Evolutionary conservation across 768 basidiomycete species (phyloP).

Genomic region (Myochromella boudieri): DNA sequence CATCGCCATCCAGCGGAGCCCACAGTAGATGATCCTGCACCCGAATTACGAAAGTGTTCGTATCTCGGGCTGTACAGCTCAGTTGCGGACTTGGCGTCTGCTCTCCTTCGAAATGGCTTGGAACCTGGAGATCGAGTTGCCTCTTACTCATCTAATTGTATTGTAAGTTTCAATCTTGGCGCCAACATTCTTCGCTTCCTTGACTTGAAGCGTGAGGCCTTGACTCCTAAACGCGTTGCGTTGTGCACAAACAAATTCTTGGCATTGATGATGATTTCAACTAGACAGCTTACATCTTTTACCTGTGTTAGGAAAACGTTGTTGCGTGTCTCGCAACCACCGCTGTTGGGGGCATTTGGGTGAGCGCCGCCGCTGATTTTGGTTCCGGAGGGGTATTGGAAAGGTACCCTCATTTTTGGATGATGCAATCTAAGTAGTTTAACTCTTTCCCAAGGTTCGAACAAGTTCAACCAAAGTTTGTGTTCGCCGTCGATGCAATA

Average conservation of each 20-base stretch:
- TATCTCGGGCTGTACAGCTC: conserved; percentile 59
- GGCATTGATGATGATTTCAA: background rate
- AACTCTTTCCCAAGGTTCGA: conserved; percentile 50
- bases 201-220: no score
- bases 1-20: conserved; percentile 54
- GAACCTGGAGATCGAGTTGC: conserved; percentile 71
- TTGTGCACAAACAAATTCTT: conserved; percentile 11
- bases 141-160: conserved; percentile 77
- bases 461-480: conserved; percentile 72
- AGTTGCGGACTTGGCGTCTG: conserved; percentile 58
- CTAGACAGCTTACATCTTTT: background rate
- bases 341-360: conserved; percentile 81
- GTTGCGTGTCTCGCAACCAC: conserved; percentile 66
- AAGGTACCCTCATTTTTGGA: conserved; percentile 38
- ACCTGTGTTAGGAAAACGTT: conserved; percentile 56
- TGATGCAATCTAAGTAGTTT: conserved; percentile 7
- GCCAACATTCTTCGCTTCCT: no score
- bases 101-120: conserved; percentile 50
- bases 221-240: no score
- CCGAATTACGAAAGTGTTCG: conserved; percentile 43
- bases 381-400: conserved; percentile 77
- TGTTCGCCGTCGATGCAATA: conserved; percentile 74
- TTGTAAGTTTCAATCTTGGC: conserved; percentile 44
- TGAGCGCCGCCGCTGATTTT: conserved; percentile 80
- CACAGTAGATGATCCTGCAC: conserved; percentile 44